A percentile compares a stretch with the other conserved stretches of the same genome.
Conservation (phyloP, 257 asterid species). For the Solanum chmielewskii region DNA sequence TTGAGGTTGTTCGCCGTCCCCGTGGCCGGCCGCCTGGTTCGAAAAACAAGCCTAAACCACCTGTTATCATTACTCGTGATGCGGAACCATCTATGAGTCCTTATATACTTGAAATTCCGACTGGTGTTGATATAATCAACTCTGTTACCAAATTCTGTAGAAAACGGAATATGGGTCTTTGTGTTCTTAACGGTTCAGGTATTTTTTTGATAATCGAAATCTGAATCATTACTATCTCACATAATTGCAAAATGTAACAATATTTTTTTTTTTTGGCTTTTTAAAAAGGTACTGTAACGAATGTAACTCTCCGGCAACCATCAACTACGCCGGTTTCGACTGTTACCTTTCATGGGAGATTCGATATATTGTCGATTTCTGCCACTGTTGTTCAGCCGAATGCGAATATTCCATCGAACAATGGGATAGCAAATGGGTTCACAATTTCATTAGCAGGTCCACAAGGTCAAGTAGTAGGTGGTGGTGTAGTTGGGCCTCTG, state of each 20-base stretch:
- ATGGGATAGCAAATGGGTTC: slow-evolving; percentile 28
- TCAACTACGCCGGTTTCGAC: slow-evolving; percentile 51
- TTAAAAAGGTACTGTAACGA: slow-evolving; percentile 9
- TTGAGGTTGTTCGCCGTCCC: slow-evolving; percentile 71
- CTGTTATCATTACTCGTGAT: slow-evolving; percentile 38
- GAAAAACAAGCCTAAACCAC: slow-evolving; percentile 60
- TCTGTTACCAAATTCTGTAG: slow-evolving; percentile 35
- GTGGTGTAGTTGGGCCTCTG: slow-evolving; percentile 57
- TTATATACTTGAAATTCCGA: slow-evolving; percentile 53
- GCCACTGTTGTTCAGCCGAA: slow-evolving; percentile 33
- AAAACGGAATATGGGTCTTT: slow-evolving; percentile 33
- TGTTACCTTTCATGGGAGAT: slow-evolving; percentile 67
- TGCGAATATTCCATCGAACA: not conserved
- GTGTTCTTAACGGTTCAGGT: slow-evolving; percentile 55
- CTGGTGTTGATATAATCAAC: slow-evolving; percentile 40
- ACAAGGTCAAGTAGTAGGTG: slow-evolving; percentile 81
- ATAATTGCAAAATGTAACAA: not conserved
- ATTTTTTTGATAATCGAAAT: not conserved
- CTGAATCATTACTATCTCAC: not conserved
- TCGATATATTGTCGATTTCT: slow-evolving; percentile 60
- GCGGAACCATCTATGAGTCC: slow-evolving; percentile 59
- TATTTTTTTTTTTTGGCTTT: too few species aligned
- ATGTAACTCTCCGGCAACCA: slow-evolving; percentile 59
- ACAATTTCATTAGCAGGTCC: slow-evolving; percentile 61
- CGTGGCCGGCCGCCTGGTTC: slow-evolving; percentile 81